Percentiles rank a stretch among this genome's conserved stretches.
phyloP scores from a whole-genome alignment of 202 grass and related monocot species.

The Panicum hallii region DNA sequence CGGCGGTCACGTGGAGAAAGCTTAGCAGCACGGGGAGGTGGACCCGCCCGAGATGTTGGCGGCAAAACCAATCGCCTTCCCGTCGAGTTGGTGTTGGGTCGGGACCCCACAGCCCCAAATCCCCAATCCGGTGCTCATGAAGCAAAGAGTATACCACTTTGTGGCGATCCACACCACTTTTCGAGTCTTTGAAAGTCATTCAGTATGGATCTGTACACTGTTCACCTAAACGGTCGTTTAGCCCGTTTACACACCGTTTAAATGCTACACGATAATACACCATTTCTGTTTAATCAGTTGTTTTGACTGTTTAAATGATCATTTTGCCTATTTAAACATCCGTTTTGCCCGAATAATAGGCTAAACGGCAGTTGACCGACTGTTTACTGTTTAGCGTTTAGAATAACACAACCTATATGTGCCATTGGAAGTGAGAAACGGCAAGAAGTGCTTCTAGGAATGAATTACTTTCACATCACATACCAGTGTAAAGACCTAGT shows the following conservation, averaged over 20 bases:
- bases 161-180: neutral
- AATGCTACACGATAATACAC: no score
- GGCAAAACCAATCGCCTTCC: slow-evolving; percentile 10
- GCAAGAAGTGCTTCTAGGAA: neutral
- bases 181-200: no score
- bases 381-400: no score
- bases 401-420: neutral
- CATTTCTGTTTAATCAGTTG: no score
- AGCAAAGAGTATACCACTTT: neutral
- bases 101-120: neutral
- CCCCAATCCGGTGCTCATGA: neutral
- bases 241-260: no score
- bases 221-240: no score
- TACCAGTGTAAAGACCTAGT: no score
- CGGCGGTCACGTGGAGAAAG: slow-evolving; percentile 57
- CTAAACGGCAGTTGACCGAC: no score
- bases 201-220: no score
- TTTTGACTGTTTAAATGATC: no score
- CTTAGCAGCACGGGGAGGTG: slow-evolving; percentile 29
- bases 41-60: slow-evolving; percentile 39
- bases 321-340: no score
- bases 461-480: neutral
- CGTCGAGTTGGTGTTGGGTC: neutral
- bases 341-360: no score
- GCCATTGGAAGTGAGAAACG: neutral